Evolutionary conservation across 2,329 filamentous ascomycete species (phyloP).

Genomic region (Fusarium sp.): DNA sequence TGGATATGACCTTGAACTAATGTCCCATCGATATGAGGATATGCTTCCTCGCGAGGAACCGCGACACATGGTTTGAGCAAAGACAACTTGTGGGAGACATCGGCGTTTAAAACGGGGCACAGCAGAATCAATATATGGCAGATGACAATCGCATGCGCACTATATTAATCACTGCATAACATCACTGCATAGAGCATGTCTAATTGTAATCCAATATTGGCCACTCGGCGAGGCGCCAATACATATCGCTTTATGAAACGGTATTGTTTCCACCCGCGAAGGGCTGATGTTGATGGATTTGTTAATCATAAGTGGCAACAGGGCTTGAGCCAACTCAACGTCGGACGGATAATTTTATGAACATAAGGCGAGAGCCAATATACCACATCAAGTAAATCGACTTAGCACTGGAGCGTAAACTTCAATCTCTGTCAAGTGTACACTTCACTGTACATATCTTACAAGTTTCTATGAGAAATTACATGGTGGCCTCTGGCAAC

Average conservation of each 20-base stretch:
- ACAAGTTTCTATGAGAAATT: slow-evolving; percentile 44
- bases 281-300: background rate
- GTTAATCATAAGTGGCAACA: background rate
- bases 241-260: background rate
- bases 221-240: background rate
- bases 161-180: background rate
- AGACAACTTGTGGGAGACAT: slow-evolving; percentile 7
- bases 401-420: background rate
- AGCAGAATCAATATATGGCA: slow-evolving; percentile 16
- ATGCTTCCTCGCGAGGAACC: slow-evolving; percentile 65
- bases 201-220: slow-evolving; percentile 3
- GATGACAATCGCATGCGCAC: slow-evolving; percentile 4
- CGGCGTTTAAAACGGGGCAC: slow-evolving; percentile 11
- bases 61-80: slow-evolving; percentile 53
- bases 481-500: slow-evolving; percentile 17
- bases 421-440: slow-evolving; percentile 37
- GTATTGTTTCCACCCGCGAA: background rate
- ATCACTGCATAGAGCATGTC: background rate
- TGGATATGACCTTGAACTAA: slow-evolving; percentile 60
- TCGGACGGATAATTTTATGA: slow-evolving; percentile 9
- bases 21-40: slow-evolving; percentile 66
- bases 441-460: slow-evolving; percentile 52
- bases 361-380: background rate
- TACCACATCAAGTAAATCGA: background rate
- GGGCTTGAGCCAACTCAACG: background rate